Evolutionary conservation across 352 stramenopile species (phyloP), one percentile per base, ranked within the genome.

Genomic region (Globisporangium splendens): DNA sequence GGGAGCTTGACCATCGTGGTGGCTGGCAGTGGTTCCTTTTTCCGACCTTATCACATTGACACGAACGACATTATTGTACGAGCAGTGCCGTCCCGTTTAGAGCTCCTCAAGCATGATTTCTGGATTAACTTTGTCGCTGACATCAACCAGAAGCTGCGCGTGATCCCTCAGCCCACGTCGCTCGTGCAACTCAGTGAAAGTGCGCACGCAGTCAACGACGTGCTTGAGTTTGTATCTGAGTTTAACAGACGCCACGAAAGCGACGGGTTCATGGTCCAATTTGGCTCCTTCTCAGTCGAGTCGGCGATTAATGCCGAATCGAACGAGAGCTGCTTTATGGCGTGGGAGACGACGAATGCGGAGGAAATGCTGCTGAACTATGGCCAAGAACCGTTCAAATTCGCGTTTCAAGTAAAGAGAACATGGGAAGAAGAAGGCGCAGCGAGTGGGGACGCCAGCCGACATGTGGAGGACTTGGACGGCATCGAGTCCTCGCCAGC

Each of bases 51-150:
- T 49, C 70, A 91, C 50, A 65, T 95, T 1, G 86, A 95, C 57
- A 91, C 83, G 18, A 95, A 93, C 63, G 86, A 95, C 49, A 82
- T 88, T 13, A 68, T 89, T 38, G 75, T 95, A 12, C 83, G 86
- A 5, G 79, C 83, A 2, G 77, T 93, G 22, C 83, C 86, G 17
- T 79, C 76, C 11, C 74, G 72, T 1, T 64, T 95, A 8, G 69
- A 83, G 49, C 62, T 93, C 11, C 50, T 95, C 33, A 72, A 92
- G 21, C 79, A 95, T 46, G 71, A 76, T 46, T 91, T 91, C 49
- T 95, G 86, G 86, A 89, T 93, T 59, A 78, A 92, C 48, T 93
- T 93, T 59, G 69, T 92, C 14, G 83, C 78, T 3, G 77, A 82
- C 2, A 61, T 88, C 13, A 93, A 95, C 59, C 70, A 81, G 61